Base-by-base conservation (phyloP, 768 basidiomycete species). In the Mycena haematopus region DNA sequence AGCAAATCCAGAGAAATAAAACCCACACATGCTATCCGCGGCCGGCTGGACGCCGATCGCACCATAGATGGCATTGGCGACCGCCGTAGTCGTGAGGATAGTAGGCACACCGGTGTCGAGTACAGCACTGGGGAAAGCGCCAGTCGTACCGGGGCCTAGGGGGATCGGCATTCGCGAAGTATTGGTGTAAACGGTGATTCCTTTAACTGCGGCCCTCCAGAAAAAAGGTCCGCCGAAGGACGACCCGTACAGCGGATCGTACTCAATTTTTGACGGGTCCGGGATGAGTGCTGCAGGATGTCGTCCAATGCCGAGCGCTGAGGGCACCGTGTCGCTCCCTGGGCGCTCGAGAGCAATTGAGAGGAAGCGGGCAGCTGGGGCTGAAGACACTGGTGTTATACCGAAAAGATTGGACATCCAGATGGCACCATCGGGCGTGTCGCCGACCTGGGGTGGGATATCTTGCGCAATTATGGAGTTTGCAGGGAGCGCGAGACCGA, bases 31-130 rank as follows among this genome's bases (percentile, higher is more conserved):
- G 91, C 52, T 82, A 78, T 21, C 90, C 88, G 64, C 91, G 87
- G 1, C 76, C 58, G 0, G 77, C 82, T 9, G 90, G 88, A 22
- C 72, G 1, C 86, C 89, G 55, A 91, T 75, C 4, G 91, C 88
- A 10, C 91, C 91, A 61, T 93, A 93, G 21, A 93, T 89, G 7
- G 80, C 91, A 66, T 93, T 88, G 17, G 91, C 89, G 21, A 93
- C 78, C 3, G 68, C 56, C 5, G 77, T 74, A 0, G 86, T 85
- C 7, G 90, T 83, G 0, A 93, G 71, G 52, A 93, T 92, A 15
- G 82, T 59, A 0, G 91, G 89, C 0, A 86, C 80, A 0, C 92
- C 92, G 0, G 87, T 84, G 71, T 93, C 92, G 35, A 93, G 69
- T n/a, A 91, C 81, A 5, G 89, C 91, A 46, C 80, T 84, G 0